Evolutionary conservation across 1,284 basidiomycete species (phyloP), one percentile per base, ranked within the genome.

Genomic region (Porogramme epimiltina): DNA sequence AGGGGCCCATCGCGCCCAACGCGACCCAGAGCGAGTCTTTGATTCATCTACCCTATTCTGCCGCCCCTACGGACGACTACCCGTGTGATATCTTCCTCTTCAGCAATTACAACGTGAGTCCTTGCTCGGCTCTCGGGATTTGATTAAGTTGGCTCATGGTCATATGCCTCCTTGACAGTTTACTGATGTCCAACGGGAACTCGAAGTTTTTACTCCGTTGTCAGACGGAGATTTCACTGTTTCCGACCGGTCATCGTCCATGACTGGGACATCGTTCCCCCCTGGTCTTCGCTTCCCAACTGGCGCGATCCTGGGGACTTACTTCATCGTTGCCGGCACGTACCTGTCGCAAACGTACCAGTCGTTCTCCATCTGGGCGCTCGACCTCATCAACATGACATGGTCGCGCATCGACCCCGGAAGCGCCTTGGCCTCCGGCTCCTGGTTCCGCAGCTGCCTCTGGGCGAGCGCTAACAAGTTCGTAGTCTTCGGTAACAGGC

Each of bases 271-370:
- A 4, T 80, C 83, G 2, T 87, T 93, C 58, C 95, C 95, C 24
- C 95, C 93, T 0, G 95, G 95, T 15, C 81, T 97, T 43, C 87
- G 95, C 9, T 98, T 98, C 73, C 95, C 95, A 8, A 91, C 92
- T 0, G 95, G 94, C 19, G 91, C 91, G 33, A 86, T 96, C 56
- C 76, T 96, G 19, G 94, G 94, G 24, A 85, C 83, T 36, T 86
- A 95, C 69, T 82, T 97, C 63, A 88, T 95, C 65, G 86, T 95
- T 45, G 91, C 90, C 13, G 93, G 93, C 26, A 91, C 91, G 20
- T 95, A 95, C 66, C 85, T 95, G 49, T 91, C 93, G 2, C 91
- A 93, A 62, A 89, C 87, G 26, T 93, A 89, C 73, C 89, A 91
- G 67, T 90, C 88, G 11, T 95, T 94, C 69, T 93, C 92, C 6